phyloP scores from a whole-genome alignment of 2,329 filamentous ascomycete genomes.

The Colletotrichum viniferum region DNA sequence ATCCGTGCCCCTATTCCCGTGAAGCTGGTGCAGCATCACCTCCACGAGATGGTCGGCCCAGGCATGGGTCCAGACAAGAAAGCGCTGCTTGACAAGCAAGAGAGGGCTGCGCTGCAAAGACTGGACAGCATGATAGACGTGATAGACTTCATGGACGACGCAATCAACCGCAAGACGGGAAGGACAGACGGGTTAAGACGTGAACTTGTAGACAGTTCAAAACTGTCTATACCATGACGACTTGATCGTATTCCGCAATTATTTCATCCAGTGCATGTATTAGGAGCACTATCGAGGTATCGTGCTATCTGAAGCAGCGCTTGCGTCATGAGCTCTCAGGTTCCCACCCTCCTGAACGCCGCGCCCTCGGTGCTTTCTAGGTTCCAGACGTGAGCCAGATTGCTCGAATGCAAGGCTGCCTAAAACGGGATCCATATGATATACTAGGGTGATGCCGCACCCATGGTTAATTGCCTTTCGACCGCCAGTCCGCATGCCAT shows the following conservation, averaged over 20 bases:
- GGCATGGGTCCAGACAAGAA: constrained; percentile 58
- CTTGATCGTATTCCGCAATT: background rate
- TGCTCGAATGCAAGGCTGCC: background rate
- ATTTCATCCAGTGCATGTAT: background rate
- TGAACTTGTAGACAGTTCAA: background rate
- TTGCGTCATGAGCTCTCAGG: background rate
- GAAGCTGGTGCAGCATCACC: constrained; percentile 68
- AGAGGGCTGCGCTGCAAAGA: constrained; percentile 54
- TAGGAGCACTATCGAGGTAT: constrained; percentile 2
- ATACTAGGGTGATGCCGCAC: background rate
- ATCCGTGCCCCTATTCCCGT: constrained; percentile 64
- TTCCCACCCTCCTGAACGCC: background rate
- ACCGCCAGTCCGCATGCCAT: background rate
- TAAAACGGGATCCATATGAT: background rate
- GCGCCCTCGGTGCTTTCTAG: background rate
- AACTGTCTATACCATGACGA: background rate
- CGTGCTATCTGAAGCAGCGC: background rate
- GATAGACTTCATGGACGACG: constrained; percentile 64
- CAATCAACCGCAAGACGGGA: constrained; percentile 35
- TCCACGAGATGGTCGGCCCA: constrained; percentile 69
- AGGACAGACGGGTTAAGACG: constrained; percentile 10
- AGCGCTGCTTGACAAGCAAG: constrained; percentile 59
- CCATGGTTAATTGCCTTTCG: background rate
- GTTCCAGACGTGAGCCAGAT: background rate
- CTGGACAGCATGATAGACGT: constrained; percentile 61